phyloP scores from a whole-genome alignment of 371 early-diverging fungal species.

The Zychaea mexicana region DNA sequence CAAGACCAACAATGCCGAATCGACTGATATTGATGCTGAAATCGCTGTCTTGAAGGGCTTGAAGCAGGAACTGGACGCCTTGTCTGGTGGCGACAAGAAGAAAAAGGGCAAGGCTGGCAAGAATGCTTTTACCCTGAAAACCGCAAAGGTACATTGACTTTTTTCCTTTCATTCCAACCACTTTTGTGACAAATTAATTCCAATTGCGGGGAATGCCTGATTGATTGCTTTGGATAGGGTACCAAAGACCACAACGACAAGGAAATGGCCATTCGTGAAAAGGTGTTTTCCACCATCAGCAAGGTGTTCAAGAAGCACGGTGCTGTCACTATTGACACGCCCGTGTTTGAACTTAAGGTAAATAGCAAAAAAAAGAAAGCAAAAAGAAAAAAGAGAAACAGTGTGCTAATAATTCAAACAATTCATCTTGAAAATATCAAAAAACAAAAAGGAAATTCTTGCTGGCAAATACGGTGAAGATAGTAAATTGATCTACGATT shows the following conservation, averaged over 20 bases:
- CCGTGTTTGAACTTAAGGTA: slow-evolving; percentile 96
- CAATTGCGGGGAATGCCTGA: not conserved
- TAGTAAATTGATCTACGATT: slow-evolving; percentile 97
- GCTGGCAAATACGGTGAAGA: slow-evolving; percentile 99
- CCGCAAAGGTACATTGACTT: slow-evolving; percentile 63
- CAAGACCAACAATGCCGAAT: slow-evolving; percentile 62
- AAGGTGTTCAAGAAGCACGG: slow-evolving; percentile 93
- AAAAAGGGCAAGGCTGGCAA: slow-evolving; percentile 28
- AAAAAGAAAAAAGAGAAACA: too few relatives aligned
- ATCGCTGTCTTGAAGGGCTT: slow-evolving; percentile 60
- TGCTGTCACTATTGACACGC: slow-evolving; percentile 99
- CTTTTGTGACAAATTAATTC: not conserved
- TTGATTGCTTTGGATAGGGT: slow-evolving; percentile 31
- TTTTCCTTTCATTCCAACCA: not conserved
- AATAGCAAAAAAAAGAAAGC: not conserved
- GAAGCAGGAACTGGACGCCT: slow-evolving; percentile 59
- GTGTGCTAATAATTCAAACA: too few relatives aligned
- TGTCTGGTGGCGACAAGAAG: slow-evolving; percentile 33
- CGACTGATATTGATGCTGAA: slow-evolving; percentile 57
- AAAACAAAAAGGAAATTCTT: slow-evolving; percentile 70
- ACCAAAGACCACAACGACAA: slow-evolving; percentile 94
- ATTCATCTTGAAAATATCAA: too few relatives aligned
- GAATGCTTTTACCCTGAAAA: slow-evolving; percentile 63
- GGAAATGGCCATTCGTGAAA: slow-evolving; percentile 93
- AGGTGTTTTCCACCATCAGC: slow-evolving; percentile 86